phyloP scores from a whole-genome alignment of 2,329 filamentous ascomycete genomes.

The Alternaria tenuissima region DNA sequence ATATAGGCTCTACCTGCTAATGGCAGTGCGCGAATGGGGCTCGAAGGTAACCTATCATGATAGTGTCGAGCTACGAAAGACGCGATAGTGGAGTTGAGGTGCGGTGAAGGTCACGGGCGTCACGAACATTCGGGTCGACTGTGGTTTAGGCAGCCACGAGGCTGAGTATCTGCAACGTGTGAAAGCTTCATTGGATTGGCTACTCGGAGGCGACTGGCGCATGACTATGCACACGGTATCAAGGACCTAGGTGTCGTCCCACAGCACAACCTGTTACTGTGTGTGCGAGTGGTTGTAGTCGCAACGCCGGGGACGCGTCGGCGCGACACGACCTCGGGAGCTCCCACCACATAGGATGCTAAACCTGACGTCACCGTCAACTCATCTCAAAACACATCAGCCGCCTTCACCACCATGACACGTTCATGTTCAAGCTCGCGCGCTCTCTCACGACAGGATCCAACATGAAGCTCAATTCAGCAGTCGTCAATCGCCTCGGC shows the following conservation, averaged over 20 bases:
- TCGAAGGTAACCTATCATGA: rapidly evolving
- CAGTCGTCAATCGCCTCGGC: constrained; percentile 67
- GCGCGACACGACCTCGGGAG: background rate
- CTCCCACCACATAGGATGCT: background rate
- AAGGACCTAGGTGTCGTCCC: rapidly evolving
- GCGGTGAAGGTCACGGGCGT: too few relatives aligned
- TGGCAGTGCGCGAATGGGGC: rapidly evolving
- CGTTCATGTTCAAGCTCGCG: background rate
- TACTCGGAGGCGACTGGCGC: background rate
- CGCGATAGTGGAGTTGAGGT: background rate
- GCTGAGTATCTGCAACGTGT: background rate
- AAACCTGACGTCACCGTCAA: constrained; percentile 8
- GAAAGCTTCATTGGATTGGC: background rate
- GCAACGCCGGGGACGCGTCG: background rate
- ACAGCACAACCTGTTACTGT: background rate
- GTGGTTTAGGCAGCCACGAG: background rate
- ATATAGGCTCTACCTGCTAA: background rate
- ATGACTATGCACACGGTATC: background rate
- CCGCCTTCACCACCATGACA: background rate
- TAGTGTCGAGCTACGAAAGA: background rate
- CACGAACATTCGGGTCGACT: background rate
- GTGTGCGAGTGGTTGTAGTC: background rate
- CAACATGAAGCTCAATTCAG: constrained; percentile 66
- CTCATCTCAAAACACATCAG: background rate
- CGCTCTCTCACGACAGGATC: background rate